These are phyloP conservation scores for Suhomyces atakaporum DNA, from an alignment of 1,139 yeast species.

Conservation along the genomic window DNA sequence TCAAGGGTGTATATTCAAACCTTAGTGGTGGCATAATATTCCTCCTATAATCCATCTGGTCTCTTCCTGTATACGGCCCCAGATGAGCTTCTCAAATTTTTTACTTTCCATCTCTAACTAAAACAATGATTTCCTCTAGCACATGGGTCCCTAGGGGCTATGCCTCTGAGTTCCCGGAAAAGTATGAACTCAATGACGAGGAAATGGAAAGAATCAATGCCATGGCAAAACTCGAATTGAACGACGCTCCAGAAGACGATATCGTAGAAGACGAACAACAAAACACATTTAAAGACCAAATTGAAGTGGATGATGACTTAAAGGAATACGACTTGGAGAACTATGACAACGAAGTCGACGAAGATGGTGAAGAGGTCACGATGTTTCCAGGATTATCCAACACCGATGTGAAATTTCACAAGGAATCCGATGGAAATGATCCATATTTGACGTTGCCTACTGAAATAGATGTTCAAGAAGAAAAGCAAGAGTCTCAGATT, in stretches of 20 bases:
- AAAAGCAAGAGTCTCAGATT: slow-evolving; percentile 80
- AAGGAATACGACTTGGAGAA: slow-evolving; percentile 85
- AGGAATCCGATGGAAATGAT: slow-evolving; percentile 60
- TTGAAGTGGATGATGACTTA: slow-evolving; percentile 76
- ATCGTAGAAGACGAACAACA: slow-evolving; percentile 21
- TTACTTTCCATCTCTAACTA: slow-evolving; percentile 7
- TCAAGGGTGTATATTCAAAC: too few relatives aligned
- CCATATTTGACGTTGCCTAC: slow-evolving; percentile 78
- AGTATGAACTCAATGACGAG: slow-evolving; percentile 84
- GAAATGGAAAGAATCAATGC: slow-evolving; percentile 90
- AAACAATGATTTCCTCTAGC: slow-evolving; percentile 81
- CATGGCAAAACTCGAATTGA: slow-evolving; percentile 79
- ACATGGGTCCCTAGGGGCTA: slow-evolving; percentile 97
- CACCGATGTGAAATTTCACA: slow-evolving; percentile 48
- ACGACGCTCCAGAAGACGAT: slow-evolving; percentile 64
- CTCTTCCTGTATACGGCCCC: slow-evolving; percentile 1
- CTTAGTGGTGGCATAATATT: too few relatives aligned
- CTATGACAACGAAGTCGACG: slow-evolving; percentile 68
- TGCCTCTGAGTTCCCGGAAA: slow-evolving; percentile 89
- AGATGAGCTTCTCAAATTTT: slow-evolving; percentile 5
- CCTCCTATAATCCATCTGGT: too few relatives aligned
- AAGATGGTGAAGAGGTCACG: slow-evolving; percentile 52
- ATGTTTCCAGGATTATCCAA: slow-evolving; percentile 74
- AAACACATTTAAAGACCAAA: slow-evolving; percentile 45
- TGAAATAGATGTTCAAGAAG: slow-evolving; percentile 65